phyloP scores from a whole-genome alignment of 495 filamentous ascomycete genomes.

The Cryomyces antarcticus region DNA sequence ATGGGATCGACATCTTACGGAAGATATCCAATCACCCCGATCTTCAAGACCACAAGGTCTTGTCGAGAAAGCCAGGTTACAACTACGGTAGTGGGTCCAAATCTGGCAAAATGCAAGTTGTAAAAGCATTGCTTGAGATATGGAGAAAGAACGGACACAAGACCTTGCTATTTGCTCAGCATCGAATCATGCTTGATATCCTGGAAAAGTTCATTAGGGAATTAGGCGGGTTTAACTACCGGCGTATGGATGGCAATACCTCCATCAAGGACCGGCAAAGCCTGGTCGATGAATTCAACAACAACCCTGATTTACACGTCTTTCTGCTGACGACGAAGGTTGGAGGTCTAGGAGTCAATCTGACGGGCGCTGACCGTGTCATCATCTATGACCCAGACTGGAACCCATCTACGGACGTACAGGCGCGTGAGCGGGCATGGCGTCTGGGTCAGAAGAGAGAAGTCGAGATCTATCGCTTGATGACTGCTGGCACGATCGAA shows the following conservation, averaged over 20 bases:
- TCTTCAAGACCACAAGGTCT: slow-evolving; percentile 42
- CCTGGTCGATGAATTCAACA: slow-evolving; percentile 85
- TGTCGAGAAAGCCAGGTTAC: slow-evolving; percentile 37
- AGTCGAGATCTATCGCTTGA: slow-evolving; percentile 81
- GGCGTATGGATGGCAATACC: slow-evolving; percentile 86
- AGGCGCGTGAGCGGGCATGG: slow-evolving; percentile 94
- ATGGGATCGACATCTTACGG: slow-evolving; percentile 73
- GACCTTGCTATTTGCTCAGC: slow-evolving; percentile 76
- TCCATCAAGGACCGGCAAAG: slow-evolving; percentile 60
- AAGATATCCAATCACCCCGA: slow-evolving; percentile 98
- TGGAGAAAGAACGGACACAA: slow-evolving; percentile 84
- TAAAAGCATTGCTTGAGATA: slow-evolving; percentile 59
- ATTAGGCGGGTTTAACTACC: slow-evolving; percentile 49
- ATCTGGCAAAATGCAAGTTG: slow-evolving; percentile 90
- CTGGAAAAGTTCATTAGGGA: slow-evolving; percentile 56
- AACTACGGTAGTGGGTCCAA: slow-evolving; percentile 52
- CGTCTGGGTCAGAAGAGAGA: slow-evolving; percentile 83
- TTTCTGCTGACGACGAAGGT: slow-evolving; percentile 92
- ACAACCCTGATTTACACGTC: slow-evolving; percentile 52
- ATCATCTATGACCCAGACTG: slow-evolving; percentile 97
- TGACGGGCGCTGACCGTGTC: slow-evolving; percentile 86
- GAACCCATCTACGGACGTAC: slow-evolving; percentile 87
- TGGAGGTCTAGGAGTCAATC: slow-evolving; percentile 78
- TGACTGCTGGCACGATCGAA: slow-evolving; percentile 95
- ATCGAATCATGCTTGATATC: slow-evolving; percentile 83